A percentile compares a stretch with the other conserved stretches of the same genome.
Evolutionary conservation across 78 protist species (phyloP).

Genomic region (Pigoraptor vietnamica): DNA sequence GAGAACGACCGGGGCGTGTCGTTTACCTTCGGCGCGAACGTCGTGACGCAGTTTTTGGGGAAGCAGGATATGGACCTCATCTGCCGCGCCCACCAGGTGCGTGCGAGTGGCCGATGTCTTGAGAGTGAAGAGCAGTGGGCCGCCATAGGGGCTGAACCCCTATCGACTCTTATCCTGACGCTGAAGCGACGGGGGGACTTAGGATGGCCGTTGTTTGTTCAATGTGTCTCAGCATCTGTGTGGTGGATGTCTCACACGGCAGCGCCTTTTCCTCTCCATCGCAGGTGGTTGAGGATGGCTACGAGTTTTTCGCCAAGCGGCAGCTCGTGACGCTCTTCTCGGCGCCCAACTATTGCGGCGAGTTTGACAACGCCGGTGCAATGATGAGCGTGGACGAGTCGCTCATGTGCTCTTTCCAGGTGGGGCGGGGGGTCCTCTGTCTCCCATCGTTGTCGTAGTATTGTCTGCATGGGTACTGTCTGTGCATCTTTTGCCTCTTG

Average conservation of each 20-base stretch:
- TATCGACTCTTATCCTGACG: too few species aligned
- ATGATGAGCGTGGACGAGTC: conserved; percentile 98
- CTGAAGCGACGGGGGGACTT: too few species aligned
- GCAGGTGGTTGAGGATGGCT: conserved; percentile 58
- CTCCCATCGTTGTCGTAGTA: not conserved
- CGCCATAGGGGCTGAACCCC: too few species aligned
- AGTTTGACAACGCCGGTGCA: conserved; percentile 96
- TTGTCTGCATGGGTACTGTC: not conserved
- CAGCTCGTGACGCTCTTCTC: conserved; percentile 95
- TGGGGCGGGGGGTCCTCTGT: not conserved
- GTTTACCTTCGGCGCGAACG: conserved; percentile 93
- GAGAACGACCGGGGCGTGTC: conserved; percentile 99
- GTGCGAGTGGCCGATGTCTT: not conserved
- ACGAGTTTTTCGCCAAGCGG: conserved; percentile 97
- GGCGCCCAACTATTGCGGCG: conserved; percentile 98
- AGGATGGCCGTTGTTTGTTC: too few species aligned
- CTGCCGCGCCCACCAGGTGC: conserved; percentile 96
- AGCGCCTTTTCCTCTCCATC: too few species aligned
- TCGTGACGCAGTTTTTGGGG: conserved; percentile 78
- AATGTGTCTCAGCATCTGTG: too few species aligned
- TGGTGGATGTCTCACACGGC: too few species aligned
- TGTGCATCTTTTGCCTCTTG: not conserved
- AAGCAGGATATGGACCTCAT: conserved; percentile 93
- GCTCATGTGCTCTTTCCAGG: conserved; percentile 98
- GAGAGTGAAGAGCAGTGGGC: too few species aligned